Evolutionary conservation across 2,329 filamentous ascomycete genomes (phyloP), one percentile per base, ranked within the genome.

Genomic region (Diaporthe citriasiana): DNA sequence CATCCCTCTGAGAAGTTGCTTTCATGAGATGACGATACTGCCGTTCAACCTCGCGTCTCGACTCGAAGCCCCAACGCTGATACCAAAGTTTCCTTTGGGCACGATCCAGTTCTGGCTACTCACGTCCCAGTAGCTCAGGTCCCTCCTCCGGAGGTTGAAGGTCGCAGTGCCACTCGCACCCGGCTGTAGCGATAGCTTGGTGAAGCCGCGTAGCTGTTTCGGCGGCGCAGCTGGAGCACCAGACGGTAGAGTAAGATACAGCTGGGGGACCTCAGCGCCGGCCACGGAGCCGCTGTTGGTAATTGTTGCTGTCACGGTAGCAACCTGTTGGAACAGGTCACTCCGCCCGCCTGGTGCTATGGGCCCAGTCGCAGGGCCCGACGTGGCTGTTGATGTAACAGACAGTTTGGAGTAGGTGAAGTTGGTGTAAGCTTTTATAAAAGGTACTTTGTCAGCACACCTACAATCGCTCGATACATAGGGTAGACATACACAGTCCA

Each of bases 211-310:
- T 7, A 93, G 84, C 79, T 92, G 89, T 74, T 82, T 82, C 0
- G 82, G 82, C 57, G 87, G 86, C 3, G 84, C 81, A 3, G 81
- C 76, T 6, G 81, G 82, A 30, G 83, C 82, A 13, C 82, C 79
- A 42, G 82, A 77, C 6, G 87, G 85, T 63, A 86, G 82, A 10
- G 82, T 82, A 27, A 89, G 78, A 78, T 88, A 89, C 7, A 94
- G 82, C 85, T 95, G 93, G 0, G 89, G 86, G 0, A 94, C 89
- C 76, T 93, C 91, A 76, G 92, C 91, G 27, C 93, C 93, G 2
- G 83, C 81, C 0, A 91, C 83, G 0, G 78, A 80, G 45, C 93
- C 93, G 1, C 86, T 90, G 85, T 96, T 95, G 73, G 86, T 88
- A 50, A 95, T 84, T 1, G 86, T 90, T 0, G 89, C 89, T 0